A percentile compares a stretch with the other conserved stretches of the same genome.
These are phyloP conservation scores for Solanum ahanhuiri DNA, from an alignment of 257 asterid genomes.

Conservation along the genomic window DNA sequence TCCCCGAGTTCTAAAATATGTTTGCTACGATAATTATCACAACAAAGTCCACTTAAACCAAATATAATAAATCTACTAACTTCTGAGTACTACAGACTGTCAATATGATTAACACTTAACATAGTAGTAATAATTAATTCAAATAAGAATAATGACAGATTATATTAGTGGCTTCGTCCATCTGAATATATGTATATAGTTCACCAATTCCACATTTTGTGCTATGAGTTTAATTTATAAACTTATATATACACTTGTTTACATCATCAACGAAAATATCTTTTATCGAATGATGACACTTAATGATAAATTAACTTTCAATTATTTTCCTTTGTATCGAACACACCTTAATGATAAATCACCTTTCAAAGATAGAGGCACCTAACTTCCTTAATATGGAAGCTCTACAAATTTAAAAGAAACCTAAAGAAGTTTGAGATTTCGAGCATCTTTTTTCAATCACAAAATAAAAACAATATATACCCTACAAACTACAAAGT, in stretches of 20 bases:
- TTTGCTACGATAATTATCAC: neutral
- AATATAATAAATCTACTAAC: neutral
- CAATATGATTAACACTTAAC: neutral
- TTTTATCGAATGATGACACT: neutral
- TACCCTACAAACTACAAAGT: neutral
- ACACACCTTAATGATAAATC: neutral
- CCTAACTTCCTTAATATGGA: neutral
- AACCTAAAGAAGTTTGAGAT: neutral
- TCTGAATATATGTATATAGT: neutral
- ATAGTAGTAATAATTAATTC: neutral
- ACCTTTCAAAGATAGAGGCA: neutral
- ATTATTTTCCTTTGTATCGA: too few relatives aligned
- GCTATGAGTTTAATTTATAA: neutral
- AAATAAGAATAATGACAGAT: neutral
- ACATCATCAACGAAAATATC: neutral
- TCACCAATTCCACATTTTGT: neutral
- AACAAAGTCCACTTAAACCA: neutral
- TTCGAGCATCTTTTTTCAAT: neutral
- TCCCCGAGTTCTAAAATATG: neutral
- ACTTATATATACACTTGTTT: neutral
- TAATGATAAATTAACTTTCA: neutral
- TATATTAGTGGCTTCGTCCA: neutral
- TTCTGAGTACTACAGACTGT: neutral
- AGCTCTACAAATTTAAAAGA: neutral
- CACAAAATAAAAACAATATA: neutral